These are phyloP conservation scores for Sclerotinia glacialis DNA, from an alignment of 2,329 filamentous ascomycete genomes.

Conservation along the genomic window DNA sequence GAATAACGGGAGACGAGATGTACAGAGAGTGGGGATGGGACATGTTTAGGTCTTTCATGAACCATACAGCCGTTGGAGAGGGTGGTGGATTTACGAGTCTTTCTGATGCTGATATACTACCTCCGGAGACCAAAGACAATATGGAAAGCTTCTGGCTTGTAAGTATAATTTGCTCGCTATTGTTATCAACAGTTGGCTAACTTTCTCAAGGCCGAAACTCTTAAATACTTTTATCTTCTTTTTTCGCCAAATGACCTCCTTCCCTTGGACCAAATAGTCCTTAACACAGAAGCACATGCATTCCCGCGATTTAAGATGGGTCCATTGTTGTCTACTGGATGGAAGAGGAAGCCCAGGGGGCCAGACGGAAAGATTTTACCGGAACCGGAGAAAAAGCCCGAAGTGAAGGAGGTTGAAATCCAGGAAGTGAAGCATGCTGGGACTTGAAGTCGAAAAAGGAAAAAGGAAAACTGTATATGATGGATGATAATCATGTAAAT, in stretches of 20 bases:
- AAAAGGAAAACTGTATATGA: conserved; percentile 26
- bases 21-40: conserved; percentile 98
- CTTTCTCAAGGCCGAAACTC: conserved; percentile 73
- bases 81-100: conserved; percentile 81
- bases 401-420: conserved; percentile 24
- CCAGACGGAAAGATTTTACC: conserved; percentile 38
- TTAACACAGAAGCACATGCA: conserved; percentile 95
- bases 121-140: conserved; percentile 73
- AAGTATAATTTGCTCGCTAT: conserved; percentile 41
- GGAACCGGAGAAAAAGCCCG: conserved; percentile 27
- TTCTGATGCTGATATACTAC: conserved; percentile 68
- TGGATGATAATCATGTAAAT: conserved; percentile 17
- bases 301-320: conserved; percentile 84
- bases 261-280: conserved; percentile 80
- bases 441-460: conserved; percentile 1
- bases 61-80: conserved; percentile 76
- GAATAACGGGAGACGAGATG: conserved; percentile 83
- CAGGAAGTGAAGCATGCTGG: conserved; percentile 25
- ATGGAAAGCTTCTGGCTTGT: conserved; percentile 99
- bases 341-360: conserved; percentile 66
- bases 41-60: conserved; percentile 91
- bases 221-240: conserved; percentile 96
- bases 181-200: conserved; percentile 24
- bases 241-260: conserved; percentile 83
- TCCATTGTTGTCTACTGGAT: conserved; percentile 74